Base-by-base conservation (phyloP, 192 early-diverging fungal genomes). In the Chytriomyces hyalinus region DNA sequence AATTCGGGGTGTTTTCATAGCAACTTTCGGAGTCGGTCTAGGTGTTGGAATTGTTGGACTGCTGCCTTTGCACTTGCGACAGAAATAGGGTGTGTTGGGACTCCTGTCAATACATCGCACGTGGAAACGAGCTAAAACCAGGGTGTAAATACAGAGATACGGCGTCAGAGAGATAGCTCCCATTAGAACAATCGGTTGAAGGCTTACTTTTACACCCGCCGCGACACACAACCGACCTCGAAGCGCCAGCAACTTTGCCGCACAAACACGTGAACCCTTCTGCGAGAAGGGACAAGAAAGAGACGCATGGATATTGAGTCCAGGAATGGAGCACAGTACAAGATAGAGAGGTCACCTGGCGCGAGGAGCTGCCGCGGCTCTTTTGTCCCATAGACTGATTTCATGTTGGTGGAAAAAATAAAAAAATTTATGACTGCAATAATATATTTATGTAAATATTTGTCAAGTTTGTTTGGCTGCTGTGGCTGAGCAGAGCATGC, bases 181-280 rank as follows among this genome's bases (percentile, higher is more conserved):
- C 53, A 57, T 57, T 57, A 4, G 13, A 57, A 20, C 15, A 5
- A 20, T 57, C 15, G 20, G 15, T 13, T 1, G 53, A 13, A 8
- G 3, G 36, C 20, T 49, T 43, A 70, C 68, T 50, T 51, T 51
- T 70, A 26, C 68, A 70, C 11, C 20, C 53, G 13, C 53, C 26
- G 6, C 68, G 47, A 70, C 68, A 70, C 9, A 70, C 17, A 22
- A 45, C 68, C 26, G 68, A 70, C 53, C 68, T 43, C 53, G 68
- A 70, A 8, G 50, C 8, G 7, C 68, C 68, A 49, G 68, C 68
- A 28, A 70, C 68, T 70, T 70, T 70, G 22, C 68, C 68, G 26
- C 68, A 70, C 7, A 70, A 15, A 26, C 68, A 70, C 9, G 68
- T 20, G 20, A n/a, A n/a, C 53, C 53, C 53, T 57, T 13, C 53